Evolutionary conservation across 352 stramenopile species (phyloP).

Genomic region (Achlya hypogyna): DNA sequence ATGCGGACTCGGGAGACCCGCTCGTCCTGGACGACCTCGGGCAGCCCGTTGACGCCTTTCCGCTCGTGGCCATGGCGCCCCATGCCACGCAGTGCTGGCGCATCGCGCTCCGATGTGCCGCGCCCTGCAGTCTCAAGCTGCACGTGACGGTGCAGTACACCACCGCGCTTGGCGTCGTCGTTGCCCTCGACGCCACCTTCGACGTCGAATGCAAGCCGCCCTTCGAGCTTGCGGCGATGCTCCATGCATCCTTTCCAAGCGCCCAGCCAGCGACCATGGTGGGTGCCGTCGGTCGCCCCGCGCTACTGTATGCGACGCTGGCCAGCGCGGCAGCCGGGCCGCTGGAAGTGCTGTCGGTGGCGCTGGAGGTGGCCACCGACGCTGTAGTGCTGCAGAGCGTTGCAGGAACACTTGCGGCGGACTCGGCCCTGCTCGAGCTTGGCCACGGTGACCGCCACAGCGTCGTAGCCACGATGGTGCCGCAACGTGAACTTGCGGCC

Average conservation of each 20-base stretch:
- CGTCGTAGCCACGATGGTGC: slow-evolving; percentile 51
- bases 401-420: slow-evolving; percentile 1
- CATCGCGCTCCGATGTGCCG: not conserved
- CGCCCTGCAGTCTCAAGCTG: not conserved
- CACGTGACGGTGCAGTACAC: not conserved
- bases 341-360: slow-evolving; percentile 41
- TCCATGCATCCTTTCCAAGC: not conserved
- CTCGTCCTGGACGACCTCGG: not conserved
- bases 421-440: slow-evolving; percentile 30
- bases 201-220: not conserved
- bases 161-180: slow-evolving; percentile 4
- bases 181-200: slow-evolving; percentile 4
- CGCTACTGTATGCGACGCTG: slow-evolving; percentile 48
- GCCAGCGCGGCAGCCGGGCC: slow-evolving; percentile 43
- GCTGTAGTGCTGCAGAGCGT: slow-evolving; percentile 29
- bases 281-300: slow-evolving; percentile 38
- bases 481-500: slow-evolving; percentile 33
- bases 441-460: slow-evolving; percentile 48
- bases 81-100: not conserved
- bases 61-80: not conserved
- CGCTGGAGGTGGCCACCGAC: slow-evolving; percentile 27
- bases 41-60: not conserved
- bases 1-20: not conserved
- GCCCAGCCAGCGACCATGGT: not conserved
- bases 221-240: not conserved